Base-by-base conservation (phyloP, 2,329 filamentous ascomycete genomes). In the Monilinia polystroma region DNA sequence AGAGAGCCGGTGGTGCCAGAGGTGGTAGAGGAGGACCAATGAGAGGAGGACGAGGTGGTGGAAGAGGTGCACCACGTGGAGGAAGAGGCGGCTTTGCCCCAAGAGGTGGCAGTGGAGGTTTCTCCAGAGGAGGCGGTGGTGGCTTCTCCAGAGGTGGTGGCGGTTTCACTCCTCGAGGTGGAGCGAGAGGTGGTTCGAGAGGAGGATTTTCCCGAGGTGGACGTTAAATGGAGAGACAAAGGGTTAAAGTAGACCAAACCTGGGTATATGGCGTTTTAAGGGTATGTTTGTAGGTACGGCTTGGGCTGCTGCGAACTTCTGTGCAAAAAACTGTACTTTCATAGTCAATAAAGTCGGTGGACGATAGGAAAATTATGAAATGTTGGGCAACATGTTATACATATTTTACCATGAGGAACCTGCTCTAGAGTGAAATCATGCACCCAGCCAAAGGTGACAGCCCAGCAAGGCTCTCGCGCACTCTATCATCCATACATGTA, bases 1-100 rank as follows among this genome's bases (percentile, higher is more conserved):
- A 90, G 81, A 87, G 86, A 75, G 85, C 86, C 56, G 89, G 87
- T 72, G 90, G 89, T 70, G 84, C 82, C 60, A 79, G 81, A 71
- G 80, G 81, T 67, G 78, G 78, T 41, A 75, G 80, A 72, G 81
- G 81, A 60, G 82, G 76, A 70, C 75, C 79, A 54, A 77, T 78
- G 68, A 78, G 81, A 64, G 73, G 78, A 62, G 76, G 81, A 62
- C 76, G 80, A 68, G 78, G 78, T 64, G 74, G 79, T 67, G 71
- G 76, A 56, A 78, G 85, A 72, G 84, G 85, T 62, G 81, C 81
- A 57, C 81, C 83, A 55, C 79, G 85, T 77, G 64, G 64, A 58
- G 64, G 64, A 56, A 78, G 83, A 71, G 83, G 84, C 70, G 82
- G 81, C 20, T 80, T 80, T 73, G 80, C 78, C 67, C 77, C 78